phyloP scores from a whole-genome alignment of 768 basidiomycete species.

The Mycena metata region DNA sequence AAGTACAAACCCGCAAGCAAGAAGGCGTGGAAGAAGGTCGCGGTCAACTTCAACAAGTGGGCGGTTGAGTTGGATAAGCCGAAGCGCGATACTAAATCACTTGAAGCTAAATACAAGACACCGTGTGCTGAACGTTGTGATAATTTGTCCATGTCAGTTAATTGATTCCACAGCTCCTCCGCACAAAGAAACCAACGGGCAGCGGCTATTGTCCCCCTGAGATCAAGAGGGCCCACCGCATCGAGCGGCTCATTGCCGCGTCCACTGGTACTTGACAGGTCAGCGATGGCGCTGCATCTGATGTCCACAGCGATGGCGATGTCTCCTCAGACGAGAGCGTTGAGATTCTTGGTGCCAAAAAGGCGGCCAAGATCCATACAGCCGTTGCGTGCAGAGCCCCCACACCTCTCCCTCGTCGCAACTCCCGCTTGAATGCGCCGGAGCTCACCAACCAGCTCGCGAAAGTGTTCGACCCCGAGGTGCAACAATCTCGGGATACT shows the following conservation, averaged over 20 bases:
- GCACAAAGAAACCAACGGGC: constrained; percentile 44
- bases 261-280: constrained; percentile 40
- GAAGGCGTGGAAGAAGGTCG: constrained; percentile 5
- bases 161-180: not conserved
- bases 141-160: not conserved
- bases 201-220: constrained; percentile 38
- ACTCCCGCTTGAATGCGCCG: not conserved
- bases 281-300: constrained; percentile 28
- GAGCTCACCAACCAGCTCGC: constrained; percentile 42
- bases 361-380: constrained; percentile 29
- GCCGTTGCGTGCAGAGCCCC: constrained; percentile 6
- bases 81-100: not conserved
- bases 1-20: not conserved
- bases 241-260: constrained; percentile 45
- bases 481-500: constrained; percentile 41
- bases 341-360: constrained; percentile 29
- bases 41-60: not conserved
- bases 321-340: not conserved
- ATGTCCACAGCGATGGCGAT: not conserved
- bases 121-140: not conserved
- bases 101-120: constrained; percentile 2
- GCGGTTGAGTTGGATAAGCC: not conserved
- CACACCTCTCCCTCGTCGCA: not conserved
- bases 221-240: constrained; percentile 42
- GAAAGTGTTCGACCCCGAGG: constrained; percentile 43